Percentiles rank a stretch among this genome's conserved stretches.
phyloP scores from a whole-genome alignment of 164 flowering plant genomes.

The Liquidambar formosana region DNA sequence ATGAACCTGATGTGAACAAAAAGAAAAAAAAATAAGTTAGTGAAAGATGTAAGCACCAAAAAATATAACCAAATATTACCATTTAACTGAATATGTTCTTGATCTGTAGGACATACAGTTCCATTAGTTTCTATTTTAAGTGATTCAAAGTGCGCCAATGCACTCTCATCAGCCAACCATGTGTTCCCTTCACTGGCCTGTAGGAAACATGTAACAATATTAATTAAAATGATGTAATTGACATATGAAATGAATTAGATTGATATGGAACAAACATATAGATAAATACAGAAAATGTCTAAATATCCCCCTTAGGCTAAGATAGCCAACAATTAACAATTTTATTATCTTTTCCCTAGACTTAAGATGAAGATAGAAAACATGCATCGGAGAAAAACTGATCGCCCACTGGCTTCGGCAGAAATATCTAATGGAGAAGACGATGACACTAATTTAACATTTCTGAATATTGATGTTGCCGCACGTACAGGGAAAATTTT shows the following conservation, averaged over 20 bases:
- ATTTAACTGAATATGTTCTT: not conserved
- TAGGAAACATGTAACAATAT: conserved; percentile 7
- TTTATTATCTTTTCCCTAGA: not conserved
- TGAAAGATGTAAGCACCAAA: conserved; percentile 6
- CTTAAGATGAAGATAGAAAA: not conserved
- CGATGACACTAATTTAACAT: not conserved
- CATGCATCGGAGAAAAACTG: not conserved
- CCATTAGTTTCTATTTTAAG: conserved; percentile 55
- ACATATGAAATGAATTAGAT: not conserved
- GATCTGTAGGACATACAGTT: conserved; percentile 35
- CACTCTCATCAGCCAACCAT: conserved; percentile 80
- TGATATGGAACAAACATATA: not conserved
- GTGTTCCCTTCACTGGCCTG: conserved; percentile 53
- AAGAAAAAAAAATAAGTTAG: conserved; percentile 1
- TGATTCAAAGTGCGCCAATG: conserved; percentile 69
- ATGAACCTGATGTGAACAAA: conserved; percentile 40
- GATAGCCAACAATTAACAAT: not conserved
- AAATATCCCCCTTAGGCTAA: not conserved
- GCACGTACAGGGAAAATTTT: no score
- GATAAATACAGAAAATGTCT: not conserved
- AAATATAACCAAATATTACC: not conserved
- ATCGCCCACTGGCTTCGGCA: not conserved
- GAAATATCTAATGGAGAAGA: not conserved
- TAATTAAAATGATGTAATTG: not conserved
- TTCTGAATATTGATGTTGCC: not conserved